Base-by-base conservation (phyloP, 805 yeast genomes). In the Candida palmyrensis region DNA sequence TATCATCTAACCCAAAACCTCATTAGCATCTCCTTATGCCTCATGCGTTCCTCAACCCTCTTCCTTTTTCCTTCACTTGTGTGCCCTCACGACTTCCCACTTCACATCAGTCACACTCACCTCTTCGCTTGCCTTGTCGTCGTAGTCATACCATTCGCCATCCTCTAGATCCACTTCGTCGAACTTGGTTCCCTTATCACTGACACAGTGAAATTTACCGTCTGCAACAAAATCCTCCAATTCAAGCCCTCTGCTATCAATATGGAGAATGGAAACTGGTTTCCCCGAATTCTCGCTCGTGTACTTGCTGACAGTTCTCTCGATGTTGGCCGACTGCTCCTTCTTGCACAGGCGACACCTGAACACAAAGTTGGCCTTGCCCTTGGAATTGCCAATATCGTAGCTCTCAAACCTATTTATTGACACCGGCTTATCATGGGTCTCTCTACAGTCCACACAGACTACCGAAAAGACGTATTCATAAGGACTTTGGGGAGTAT, bases 121-220 rank as follows among this genome's bases (percentile, higher is more conserved):
- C 56, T 90, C 97, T 27, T 66, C 74, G 9, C 77, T 74, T 6
- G 82, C 79, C 43, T 78, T 75, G 36, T 92, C 97, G 54, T 92
- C 97, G 51, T 89, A 92, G 48, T 92, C 98, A 52, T 80, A 92
- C 89, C 96, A 89, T 52, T 92, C 97, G 33, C 75, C 78, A 17
- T 85, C 96, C 23, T 68, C 73, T 18, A 88, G 62, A 36, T 82
- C 92, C 17, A 87, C 72, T 18, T 82, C 85, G 5, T 50, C 49
- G 48, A 83, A 85, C 33, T 52, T 56, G 7, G 82, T 66, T 9
- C 60, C 55, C 2, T 74, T 53, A 10, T 73, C 78, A 9, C 84
- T 83, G 25, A 50, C 59, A 35, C 82, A 78, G 19, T 52, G 45
- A 52, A 82, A 82, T 27, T 53, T 56, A 0, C 90, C 92, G 22